These are phyloP conservation scores for Seminavis robusta DNA, from an alignment of 108 stramenopile genomes.

Conservation along the genomic window DNA sequence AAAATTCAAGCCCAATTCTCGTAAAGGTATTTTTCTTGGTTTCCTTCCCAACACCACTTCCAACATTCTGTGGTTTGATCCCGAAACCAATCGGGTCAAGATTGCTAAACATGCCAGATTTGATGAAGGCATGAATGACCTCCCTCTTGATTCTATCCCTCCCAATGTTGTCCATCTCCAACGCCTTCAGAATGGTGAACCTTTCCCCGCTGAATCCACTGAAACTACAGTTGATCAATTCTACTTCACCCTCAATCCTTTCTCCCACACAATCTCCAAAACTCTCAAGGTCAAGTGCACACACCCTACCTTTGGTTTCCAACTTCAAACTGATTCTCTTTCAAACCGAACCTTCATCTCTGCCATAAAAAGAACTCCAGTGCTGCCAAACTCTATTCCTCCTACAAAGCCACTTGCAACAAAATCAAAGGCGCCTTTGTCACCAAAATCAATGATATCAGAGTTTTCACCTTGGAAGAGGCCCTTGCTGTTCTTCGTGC, in stretches of 20 bases:
- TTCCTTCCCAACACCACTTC: constrained; percentile 18
- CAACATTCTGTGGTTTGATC: constrained; percentile 21
- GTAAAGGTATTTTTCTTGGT: constrained; percentile 29
- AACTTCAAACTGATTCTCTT: neutral
- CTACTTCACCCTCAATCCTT: too few relatives aligned
- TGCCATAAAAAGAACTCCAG: neutral
- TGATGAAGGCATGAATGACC: constrained; percentile 45
- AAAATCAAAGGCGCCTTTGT: neutral
- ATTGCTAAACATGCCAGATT: constrained; percentile 27
- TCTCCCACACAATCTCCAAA: too few relatives aligned
- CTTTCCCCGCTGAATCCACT: too few relatives aligned
- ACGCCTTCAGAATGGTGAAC: too few relatives aligned
- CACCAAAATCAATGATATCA: neutral
- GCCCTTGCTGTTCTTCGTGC: neutral
- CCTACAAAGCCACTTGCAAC: too few relatives aligned
- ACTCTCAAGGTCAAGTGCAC: too few relatives aligned
- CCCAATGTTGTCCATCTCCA: constrained; percentile 15
- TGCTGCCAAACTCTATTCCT: neutral
- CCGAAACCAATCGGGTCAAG: constrained; percentile 10
- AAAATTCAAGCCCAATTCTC: neutral
- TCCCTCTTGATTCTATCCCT: constrained; percentile 5
- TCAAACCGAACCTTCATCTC: neutral
- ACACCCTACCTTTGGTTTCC: constrained; percentile 1
- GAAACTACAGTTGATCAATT: too few relatives aligned
- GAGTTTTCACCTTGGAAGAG: neutral